phyloP scores from a whole-genome alignment of 1,284 basidiomycete genomes.

The Prillingera fragicola region DNA sequence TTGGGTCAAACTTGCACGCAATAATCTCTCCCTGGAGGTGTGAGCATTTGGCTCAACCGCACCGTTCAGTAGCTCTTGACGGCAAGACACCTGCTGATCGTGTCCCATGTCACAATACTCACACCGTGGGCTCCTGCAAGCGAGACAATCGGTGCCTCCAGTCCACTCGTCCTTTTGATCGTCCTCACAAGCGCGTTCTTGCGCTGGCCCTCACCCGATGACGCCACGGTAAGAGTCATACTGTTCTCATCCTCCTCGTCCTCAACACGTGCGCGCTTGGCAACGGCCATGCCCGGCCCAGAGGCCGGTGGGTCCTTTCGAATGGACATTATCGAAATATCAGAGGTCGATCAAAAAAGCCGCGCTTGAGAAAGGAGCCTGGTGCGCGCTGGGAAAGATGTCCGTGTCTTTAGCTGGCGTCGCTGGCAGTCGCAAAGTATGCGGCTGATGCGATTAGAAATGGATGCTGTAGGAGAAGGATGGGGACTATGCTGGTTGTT shows the following conservation, averaged over 20 bases:
- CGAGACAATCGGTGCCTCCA: conserved; percentile 44
- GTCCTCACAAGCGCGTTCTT: conserved; percentile 44
- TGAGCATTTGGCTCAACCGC: neutral
- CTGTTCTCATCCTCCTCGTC: conserved; percentile 28
- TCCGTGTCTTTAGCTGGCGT: no score
- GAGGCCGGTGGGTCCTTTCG: conserved; percentile 43
- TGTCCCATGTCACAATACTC: conserved; percentile 14
- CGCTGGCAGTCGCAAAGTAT: no score
- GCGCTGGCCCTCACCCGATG: conserved; percentile 41
- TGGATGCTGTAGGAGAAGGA: no score
- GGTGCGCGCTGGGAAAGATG: neutral
- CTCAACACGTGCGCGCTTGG: conserved; percentile 47
- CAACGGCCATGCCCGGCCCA: conserved; percentile 37
- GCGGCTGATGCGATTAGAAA: no score
- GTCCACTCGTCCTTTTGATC: conserved; percentile 45
- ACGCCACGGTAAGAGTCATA: conserved; percentile 38
- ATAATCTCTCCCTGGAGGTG: conserved; percentile 44
- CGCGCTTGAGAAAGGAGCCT: neutral
- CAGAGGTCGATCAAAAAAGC: neutral
- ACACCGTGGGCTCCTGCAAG: conserved; percentile 45
- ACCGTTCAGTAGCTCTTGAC: neutral
- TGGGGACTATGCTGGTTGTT: neutral
- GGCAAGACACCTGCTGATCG: neutral
- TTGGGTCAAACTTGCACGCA: conserved; percentile 48
- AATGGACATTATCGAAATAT: conserved; percentile 31